A percentile compares a stretch with the other conserved stretches of the same genome.
These are phyloP conservation scores for Penicillium sp. DNA, from an alignment of 2,329 filamentous ascomycete species.

Conservation along the genomic window DNA sequence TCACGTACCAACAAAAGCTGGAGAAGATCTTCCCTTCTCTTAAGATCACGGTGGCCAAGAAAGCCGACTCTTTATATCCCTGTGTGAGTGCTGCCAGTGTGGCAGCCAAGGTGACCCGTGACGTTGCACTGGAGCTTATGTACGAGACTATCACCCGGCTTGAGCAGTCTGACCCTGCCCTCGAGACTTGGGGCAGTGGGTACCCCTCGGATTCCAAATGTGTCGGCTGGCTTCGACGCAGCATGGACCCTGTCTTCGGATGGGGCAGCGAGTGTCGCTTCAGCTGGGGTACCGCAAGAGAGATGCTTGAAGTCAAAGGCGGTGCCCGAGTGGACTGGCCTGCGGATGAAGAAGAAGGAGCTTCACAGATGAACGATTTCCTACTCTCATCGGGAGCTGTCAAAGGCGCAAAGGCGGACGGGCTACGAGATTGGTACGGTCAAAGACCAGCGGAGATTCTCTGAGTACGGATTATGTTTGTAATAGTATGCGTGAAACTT, in stretches of 20 bases:
- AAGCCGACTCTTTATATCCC: conserved; percentile 89
- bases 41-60: conserved; percentile 77
- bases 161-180: conserved; percentile 27
- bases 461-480: conserved; percentile 41
- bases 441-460: conserved; percentile 69
- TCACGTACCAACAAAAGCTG: conserved; percentile 79
- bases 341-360: conserved; percentile 66
- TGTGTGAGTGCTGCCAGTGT: conserved; percentile 93
- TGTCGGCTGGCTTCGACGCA: conserved; percentile 75
- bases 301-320: conserved; percentile 79
- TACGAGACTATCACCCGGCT: conserved; percentile 57
- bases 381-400: conserved; percentile 52
- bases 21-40: conserved; percentile 79
- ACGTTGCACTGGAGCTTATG: conserved; percentile 81
- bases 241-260: conserved; percentile 92
- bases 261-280: conserved; percentile 94
- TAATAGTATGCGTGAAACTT: conserved; percentile 19
- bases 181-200: conserved; percentile 78
- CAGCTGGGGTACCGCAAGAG: conserved; percentile 93
- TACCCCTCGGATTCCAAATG: conserved; percentile 88
- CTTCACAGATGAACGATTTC: conserved; percentile 72
- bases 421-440: conserved; percentile 82
- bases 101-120: conserved; percentile 92
- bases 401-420: conserved; percentile 61
- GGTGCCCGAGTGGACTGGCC: conserved; percentile 83